Percentiles rank a stretch among this genome's conserved stretches.
phyloP scores from a whole-genome alignment of 2,329 filamentous ascomycete genomes.

The Sordariomycetes sp. region DNA sequence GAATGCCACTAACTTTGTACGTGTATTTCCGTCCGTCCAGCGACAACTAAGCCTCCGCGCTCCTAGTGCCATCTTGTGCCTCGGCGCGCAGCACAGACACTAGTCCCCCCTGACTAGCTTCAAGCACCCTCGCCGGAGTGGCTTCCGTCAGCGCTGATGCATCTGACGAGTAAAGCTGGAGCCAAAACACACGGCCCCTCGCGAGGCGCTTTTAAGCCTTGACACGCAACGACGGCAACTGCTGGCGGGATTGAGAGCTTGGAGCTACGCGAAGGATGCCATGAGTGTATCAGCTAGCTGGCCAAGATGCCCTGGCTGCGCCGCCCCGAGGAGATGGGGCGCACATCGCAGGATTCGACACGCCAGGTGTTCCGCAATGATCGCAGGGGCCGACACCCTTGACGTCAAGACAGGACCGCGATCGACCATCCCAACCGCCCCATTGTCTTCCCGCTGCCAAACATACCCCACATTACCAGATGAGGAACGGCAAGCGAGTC shows the following conservation, averaged over 20 bases:
- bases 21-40: no score
- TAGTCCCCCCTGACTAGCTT: no score
- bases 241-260: neutral
- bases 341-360: constrained; percentile 17
- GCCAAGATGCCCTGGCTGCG: neutral
- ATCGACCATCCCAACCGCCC: neutral
- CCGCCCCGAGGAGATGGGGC: neutral
- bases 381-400: constrained; percentile 1
- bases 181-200: no score
- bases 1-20: neutral
- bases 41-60: no score
- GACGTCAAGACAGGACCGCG: neutral
- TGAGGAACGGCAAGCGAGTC: neutral
- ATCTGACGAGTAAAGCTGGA: no score
- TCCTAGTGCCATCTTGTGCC: no score
- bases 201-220: neutral
- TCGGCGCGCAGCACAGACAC: no score
- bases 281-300: neutral
- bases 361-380: constrained; percentile 18
- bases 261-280: neutral
- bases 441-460: neutral
- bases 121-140: no score
- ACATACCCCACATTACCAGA: neutral
- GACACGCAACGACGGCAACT: neutral
- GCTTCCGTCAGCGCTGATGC: no score